Evolutionary conservation across 306 rosid genomes (phyloP).

Genomic region (Arachis hypogaea): DNA sequence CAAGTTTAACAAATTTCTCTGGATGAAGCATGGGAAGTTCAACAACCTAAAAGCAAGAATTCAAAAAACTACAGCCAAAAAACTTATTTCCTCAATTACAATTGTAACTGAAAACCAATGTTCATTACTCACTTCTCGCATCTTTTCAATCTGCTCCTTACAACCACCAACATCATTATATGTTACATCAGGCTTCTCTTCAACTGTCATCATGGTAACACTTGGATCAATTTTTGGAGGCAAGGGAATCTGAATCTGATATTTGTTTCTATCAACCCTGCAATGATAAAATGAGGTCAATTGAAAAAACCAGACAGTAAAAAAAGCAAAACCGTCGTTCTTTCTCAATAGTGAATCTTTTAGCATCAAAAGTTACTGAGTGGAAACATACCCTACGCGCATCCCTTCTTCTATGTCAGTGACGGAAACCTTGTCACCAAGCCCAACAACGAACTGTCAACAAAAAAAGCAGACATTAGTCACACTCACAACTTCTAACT

Average conservation of each 20-base stretch:
- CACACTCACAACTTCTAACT: neutral
- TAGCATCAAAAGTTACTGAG: slow-evolving; percentile 14
- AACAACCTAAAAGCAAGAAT: slow-evolving; percentile 58
- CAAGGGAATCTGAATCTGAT: slow-evolving; percentile 92
- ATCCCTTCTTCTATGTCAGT: slow-evolving; percentile 96
- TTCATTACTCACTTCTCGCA: slow-evolving; percentile 68
- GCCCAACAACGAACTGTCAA: slow-evolving; percentile 76
- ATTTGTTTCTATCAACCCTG: slow-evolving; percentile 89
- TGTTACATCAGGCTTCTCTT: slow-evolving; percentile 90
- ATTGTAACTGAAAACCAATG: neutral
- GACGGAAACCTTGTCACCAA: slow-evolving; percentile 91
- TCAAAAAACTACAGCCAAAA: slow-evolving; percentile 21
- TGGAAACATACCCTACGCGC: slow-evolving; percentile 84
- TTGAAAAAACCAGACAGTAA: slow-evolving; percentile 5
- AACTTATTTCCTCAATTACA: neutral
- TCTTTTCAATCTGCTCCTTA: slow-evolving; percentile 88
- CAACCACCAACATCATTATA: slow-evolving; percentile 94
- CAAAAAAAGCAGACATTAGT: neutral
- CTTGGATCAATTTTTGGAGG: slow-evolving; percentile 92
- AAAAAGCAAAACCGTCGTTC: slow-evolving; percentile 8
- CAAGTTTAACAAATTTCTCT: slow-evolving; percentile 84
- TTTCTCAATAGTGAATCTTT: neutral
- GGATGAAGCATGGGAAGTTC: slow-evolving; percentile 95
- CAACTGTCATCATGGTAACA: slow-evolving; percentile 92
- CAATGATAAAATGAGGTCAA: slow-evolving; percentile 29